Percentiles rank a stretch among this genome's conserved stretches.
phyloP scores from a whole-genome alignment of 805 yeast genomes.

The Candida hispaniensis region DNA sequence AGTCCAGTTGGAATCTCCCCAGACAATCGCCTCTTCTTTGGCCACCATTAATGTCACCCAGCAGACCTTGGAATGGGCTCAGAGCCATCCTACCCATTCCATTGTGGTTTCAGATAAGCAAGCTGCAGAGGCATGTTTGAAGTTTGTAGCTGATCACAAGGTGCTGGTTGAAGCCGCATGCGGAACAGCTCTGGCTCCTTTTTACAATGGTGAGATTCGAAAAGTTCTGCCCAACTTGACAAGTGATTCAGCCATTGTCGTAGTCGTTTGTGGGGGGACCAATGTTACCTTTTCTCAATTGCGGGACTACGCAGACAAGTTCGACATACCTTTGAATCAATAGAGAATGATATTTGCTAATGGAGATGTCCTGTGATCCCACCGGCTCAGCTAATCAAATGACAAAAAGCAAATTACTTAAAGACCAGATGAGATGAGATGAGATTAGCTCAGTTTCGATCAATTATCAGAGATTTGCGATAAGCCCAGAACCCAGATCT shows the following conservation, averaged over 20 bases:
- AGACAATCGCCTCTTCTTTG: conserved; percentile 52
- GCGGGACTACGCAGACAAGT: conserved; percentile 21
- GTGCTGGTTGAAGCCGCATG: conserved; percentile 60
- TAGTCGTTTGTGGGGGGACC: conserved; percentile 52
- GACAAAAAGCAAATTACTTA: no score
- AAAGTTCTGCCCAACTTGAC: conserved; percentile 22
- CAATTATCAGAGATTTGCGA: conserved; percentile 27
- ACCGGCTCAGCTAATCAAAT: no score
- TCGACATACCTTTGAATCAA: conserved; percentile 19
- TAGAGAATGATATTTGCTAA: no score
- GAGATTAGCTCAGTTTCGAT: no score
- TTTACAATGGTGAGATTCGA: conserved; percentile 22
- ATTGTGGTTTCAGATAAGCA: conserved; percentile 43
- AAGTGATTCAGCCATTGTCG: conserved; percentile 38
- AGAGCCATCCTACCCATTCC: conserved; percentile 34
- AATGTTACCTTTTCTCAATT: conserved; percentile 24
- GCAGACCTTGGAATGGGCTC: conserved; percentile 39
- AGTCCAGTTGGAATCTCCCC: conserved; percentile 33
- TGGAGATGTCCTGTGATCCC: no score
- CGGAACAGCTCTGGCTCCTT: conserved; percentile 52
- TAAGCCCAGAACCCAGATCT: conserved; percentile 53
- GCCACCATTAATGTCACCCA: conserved; percentile 51
- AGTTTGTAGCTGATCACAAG: conserved; percentile 41
- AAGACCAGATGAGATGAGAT: no score
- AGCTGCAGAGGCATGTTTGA: conserved; percentile 43